Evolutionary conservation across 257 asterid genomes (phyloP), one percentile per base, ranked within the genome.

Genomic region (Nicotiana tabacum): DNA sequence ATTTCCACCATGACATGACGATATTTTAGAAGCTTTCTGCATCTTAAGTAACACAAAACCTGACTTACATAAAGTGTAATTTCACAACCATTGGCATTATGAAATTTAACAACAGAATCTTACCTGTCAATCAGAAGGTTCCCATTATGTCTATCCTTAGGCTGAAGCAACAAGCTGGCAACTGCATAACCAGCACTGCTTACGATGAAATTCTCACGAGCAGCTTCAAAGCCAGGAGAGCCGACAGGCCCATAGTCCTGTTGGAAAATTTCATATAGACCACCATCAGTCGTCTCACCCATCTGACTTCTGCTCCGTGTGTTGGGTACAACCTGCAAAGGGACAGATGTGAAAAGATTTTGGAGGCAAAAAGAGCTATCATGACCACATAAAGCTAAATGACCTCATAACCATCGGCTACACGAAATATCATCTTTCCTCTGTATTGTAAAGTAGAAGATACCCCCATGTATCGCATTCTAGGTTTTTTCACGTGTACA

Each of bases 141-240:
- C 80, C 99, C 99, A 51, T 96, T 96, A 88, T 96, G 99, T 84
- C 99, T 93, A 87, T 96, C 99, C 92, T 96, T 96, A 6, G 98
- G 99, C 86, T 96, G 99, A 88, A 96, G 98, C 95, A 96, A 89
- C 89, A 96, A 91, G 85, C 99, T 94, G 65, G 99, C 99, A 87
- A 96, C 99, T 84, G 99, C 99, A 93, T 96, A 96, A 81, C 99
- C 99, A 77, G 99, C 99, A 89, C 99, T 94, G 89, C 99, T 96
- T 66, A 94, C 83, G 84, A 96, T 95, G 88, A 96, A 96, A 84
- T 96, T 96, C 89, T 93, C 97, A 15, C 99, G 97, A 58, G 99
- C 99, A 86, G 98, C 90, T 91, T 96, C 99, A 78, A 94, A 96
- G 88, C 88, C 91, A 66, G 98, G 93, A 15, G 98, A 92, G 69